Conservation (phyloP, 768 basidiomycete species). For the Gloeopeniophorella convolvens region DNA sequence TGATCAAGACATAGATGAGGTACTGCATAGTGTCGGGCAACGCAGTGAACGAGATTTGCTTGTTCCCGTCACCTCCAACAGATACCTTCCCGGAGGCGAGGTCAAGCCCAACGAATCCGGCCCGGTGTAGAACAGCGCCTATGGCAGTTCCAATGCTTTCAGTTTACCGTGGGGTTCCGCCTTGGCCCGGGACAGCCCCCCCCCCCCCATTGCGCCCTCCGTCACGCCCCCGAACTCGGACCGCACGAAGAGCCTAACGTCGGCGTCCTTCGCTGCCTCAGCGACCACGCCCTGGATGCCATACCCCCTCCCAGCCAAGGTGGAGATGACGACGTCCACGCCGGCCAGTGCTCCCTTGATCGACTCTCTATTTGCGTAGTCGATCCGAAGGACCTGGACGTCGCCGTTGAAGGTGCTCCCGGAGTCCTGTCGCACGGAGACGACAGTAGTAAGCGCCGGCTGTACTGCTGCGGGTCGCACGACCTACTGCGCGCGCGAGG, state of each 20-base stretch:
- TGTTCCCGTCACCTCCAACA: constrained; percentile 19
- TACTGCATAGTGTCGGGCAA: constrained; percentile 17
- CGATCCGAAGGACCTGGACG: constrained; percentile 9
- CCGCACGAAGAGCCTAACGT: constrained; percentile 11
- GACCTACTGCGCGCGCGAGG: constrained; percentile 15
- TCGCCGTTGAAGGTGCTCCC: constrained; percentile 13
- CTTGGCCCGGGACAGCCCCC: constrained; percentile 7
- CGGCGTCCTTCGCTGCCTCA: constrained; percentile 12
- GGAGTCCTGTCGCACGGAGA: constrained; percentile 21
- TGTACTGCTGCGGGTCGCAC: not conserved
- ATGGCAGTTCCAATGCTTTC: constrained; percentile 14
- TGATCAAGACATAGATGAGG: constrained; percentile 17
- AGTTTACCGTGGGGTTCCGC: not conserved
- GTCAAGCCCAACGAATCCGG: constrained; percentile 8
- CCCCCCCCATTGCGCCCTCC: constrained; percentile 15
- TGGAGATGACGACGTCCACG: constrained; percentile 15
- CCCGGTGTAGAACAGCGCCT: constrained; percentile 19
- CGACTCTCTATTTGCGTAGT: constrained; percentile 10
- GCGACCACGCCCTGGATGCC: constrained; percentile 1
- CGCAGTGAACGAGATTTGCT: constrained; percentile 18
- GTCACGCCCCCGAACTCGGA: constrained; percentile 9
- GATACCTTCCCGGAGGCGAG: constrained; percentile 13
- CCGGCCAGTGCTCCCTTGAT: constrained; percentile 6
- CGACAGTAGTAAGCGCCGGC: not conserved
- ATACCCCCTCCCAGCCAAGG: not conserved